These are phyloP conservation scores for Cryomyces minteri DNA, from an alignment of 495 filamentous ascomycete genomes.

Conservation along the genomic window DNA sequence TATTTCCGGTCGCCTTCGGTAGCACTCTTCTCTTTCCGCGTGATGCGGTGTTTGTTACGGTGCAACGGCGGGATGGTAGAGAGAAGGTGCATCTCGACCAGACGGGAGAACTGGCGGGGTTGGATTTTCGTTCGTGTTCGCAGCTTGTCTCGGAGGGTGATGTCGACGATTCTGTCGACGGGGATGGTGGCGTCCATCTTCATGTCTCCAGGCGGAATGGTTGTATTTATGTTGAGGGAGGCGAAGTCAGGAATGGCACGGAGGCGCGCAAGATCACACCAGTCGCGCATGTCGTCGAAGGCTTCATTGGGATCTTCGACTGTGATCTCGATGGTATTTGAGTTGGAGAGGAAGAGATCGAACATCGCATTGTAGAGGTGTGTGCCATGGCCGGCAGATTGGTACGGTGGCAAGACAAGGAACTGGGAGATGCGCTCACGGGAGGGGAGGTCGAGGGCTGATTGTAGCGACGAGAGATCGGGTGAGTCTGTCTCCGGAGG, in stretches of 20 bases:
- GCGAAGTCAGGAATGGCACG: slow-evolving; percentile 31
- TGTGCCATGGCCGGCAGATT: slow-evolving; percentile 58
- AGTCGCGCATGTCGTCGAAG: slow-evolving; percentile 80
- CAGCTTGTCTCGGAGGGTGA: slow-evolving; percentile 35
- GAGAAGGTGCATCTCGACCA: slow-evolving; percentile 81
- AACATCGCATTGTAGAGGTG: slow-evolving; percentile 68
- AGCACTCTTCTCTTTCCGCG: slow-evolving; percentile 32
- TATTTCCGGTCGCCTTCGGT: slow-evolving; percentile 44
- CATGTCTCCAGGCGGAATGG: slow-evolving; percentile 14
- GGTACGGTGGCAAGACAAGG: slow-evolving; percentile 77
- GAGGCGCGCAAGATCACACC: slow-evolving; percentile 58
- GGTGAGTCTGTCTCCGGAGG: slow-evolving; percentile 17
- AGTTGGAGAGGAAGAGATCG: slow-evolving; percentile 36
- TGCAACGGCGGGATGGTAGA: slow-evolving; percentile 46
- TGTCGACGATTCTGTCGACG: slow-evolving; percentile 41
- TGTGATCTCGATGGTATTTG: slow-evolving; percentile 60
- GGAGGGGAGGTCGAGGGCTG: slow-evolving; percentile 30
- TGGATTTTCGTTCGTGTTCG: slow-evolving; percentile 57
- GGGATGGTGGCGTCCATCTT: slow-evolving; percentile 28
- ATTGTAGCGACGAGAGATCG: slow-evolving; percentile 1
- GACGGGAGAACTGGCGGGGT: slow-evolving; percentile 67
- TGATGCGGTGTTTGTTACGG: slow-evolving; percentile 36
- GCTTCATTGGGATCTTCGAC: slow-evolving; percentile 93
- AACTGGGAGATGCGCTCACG: slow-evolving; percentile 86
- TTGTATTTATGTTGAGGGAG: slow-evolving; percentile 31